Base-by-base conservation (phyloP, 75 land plant genomes). In the Sequoiadendron giganteum region DNA sequence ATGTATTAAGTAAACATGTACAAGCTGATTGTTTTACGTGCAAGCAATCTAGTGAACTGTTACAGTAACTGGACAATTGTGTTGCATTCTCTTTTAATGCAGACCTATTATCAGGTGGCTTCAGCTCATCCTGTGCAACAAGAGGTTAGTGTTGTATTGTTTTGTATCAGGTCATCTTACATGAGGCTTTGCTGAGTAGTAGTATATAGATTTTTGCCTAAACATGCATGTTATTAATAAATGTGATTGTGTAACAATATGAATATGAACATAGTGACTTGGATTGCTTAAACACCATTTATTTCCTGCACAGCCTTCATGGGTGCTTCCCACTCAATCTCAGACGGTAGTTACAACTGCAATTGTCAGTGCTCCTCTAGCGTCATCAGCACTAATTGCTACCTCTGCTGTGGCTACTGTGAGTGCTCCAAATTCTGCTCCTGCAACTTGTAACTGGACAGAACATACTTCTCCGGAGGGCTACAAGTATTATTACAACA, bases 381-480 rank as follows among this genome's bases (percentile, higher is more conserved):
- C 85, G 10, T 85, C 89, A 56, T 61, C 91, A 68, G 83, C 89
- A 11, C 77, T 75, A 3, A 75, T 34, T 34, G 77, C 38, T 75
- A 72, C 84, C 47, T 84, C 91, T 86, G 58, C 81, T 56, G 89
- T 82, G 32, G 52, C 90, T 54, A 83, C 92, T 54, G 89, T 87
- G 11, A 85, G 56, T 65, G 75, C 95, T 47, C 86, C 87, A 68
- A 70, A 79, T 43, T 87, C 90, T 40, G 86, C 95, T 84, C 89
- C 94, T 85, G 82, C 86, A 72, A 92, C 91, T 54, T 97, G 98
- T 90, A 92, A 90, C 83, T 98, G 99, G 99, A 95, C 99, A 77
- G 99, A 98, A 88, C 99, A 98, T 83, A 91, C 94, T 10, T 98
- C 99, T 39, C 99, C 99, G 32, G 99, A 97, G 86, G 99, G 99